phyloP scores from a whole-genome alignment of 73 alveolate species.

The Paramecium primaurelia region DNA sequence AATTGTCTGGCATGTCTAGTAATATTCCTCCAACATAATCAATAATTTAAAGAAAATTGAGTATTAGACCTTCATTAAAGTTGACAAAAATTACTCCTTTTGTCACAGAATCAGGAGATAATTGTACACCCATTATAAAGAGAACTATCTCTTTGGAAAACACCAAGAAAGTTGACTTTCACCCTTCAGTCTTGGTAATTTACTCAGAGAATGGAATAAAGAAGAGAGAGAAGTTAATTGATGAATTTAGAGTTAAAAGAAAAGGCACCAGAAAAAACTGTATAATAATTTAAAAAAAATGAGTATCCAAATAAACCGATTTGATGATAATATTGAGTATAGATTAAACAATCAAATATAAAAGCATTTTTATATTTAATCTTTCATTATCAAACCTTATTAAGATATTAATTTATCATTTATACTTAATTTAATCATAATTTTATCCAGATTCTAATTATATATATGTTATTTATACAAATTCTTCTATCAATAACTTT shows the following conservation, averaged over 20 bases:
- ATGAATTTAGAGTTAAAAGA: not conserved
- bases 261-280: not conserved
- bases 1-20: not conserved
- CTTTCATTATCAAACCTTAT: not conserved
- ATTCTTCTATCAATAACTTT: not conserved
- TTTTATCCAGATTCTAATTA: not conserved
- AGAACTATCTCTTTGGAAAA: not conserved
- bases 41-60: not conserved
- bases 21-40: not conserved
- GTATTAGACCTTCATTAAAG: not conserved
- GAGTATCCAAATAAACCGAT: not conserved
- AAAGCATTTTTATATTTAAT: not conserved
- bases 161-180: not conserved
- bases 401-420: not conserved
- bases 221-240: slow-evolving; percentile 2
- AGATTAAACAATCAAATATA: not conserved
- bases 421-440: not conserved
- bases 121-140: not conserved
- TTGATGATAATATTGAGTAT: slow-evolving; percentile 10
- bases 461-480: not conserved
- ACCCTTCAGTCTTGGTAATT: slow-evolving; percentile 13
- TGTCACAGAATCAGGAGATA: not conserved
- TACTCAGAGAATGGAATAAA: not conserved
- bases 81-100: not conserved
- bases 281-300: not conserved